Percentiles rank a stretch among this genome's conserved stretches.
Conservation (phyloP, 2,329 filamentous ascomycete species). For the Nemania diffusa region DNA sequence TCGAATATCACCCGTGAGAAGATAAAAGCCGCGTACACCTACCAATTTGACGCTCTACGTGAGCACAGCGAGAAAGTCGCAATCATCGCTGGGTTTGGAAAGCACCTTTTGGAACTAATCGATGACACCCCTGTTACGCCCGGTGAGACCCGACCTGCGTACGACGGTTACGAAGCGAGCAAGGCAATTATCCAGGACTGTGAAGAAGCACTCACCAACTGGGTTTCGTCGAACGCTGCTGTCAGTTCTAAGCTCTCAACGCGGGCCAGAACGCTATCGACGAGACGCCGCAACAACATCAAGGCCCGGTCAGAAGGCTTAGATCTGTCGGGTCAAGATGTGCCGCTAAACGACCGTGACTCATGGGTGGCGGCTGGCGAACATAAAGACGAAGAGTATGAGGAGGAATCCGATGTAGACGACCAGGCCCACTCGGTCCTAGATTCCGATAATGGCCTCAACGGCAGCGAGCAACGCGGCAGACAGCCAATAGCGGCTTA, state of each 20-base stretch:
- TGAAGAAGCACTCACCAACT: constrained; percentile 96
- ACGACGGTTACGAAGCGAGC: constrained; percentile 97
- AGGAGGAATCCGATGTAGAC: constrained; percentile 73
- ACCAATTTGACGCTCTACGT: constrained; percentile 96
- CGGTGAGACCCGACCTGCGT: constrained; percentile 93
- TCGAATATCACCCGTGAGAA: constrained; percentile 99
- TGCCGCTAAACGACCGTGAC: constrained; percentile 79
- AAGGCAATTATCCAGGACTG: constrained; percentile 99
- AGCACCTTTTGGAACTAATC: constrained; percentile 96
- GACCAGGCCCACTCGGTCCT: constrained; percentile 65
- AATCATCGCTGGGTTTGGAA: constrained; percentile 96
- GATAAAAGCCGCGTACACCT: constrained; percentile 97
- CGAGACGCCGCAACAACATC: constrained; percentile 80
- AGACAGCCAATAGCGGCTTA: constrained; percentile 36
- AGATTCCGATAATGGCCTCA: constrained; percentile 64
- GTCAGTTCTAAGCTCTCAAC: constrained; percentile 88
- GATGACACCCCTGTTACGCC: constrained; percentile 98
- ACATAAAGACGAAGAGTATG: constrained; percentile 67
- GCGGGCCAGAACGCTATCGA: constrained; percentile 86
- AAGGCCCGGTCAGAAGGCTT: constrained; percentile 74
- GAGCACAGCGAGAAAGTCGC: constrained; percentile 99
- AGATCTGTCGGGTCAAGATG: constrained; percentile 85
- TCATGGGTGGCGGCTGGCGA: constrained; percentile 83
- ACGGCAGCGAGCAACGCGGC: constrained; percentile 60
- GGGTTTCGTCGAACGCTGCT: constrained; percentile 90